Conservation (phyloP, 495 filamentous ascomycete species). For the Penicillium malachiteum region DNA sequence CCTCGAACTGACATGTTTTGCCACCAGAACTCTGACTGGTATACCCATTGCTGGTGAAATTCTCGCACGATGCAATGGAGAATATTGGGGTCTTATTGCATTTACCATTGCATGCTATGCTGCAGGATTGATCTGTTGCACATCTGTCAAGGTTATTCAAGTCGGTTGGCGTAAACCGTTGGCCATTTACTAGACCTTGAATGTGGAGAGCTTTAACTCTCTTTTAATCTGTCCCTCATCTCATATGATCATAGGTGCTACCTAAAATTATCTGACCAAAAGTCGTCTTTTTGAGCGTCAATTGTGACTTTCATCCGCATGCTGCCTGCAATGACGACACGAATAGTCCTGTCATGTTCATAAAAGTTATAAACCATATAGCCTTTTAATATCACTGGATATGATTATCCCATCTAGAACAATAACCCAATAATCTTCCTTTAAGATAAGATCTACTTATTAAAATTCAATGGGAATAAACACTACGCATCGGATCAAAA, state of each 20-base stretch:
- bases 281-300: not conserved
- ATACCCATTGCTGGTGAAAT: constrained; percentile 85
- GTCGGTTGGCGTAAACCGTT: constrained; percentile 63
- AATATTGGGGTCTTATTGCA: constrained; percentile 63
- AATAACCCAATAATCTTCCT: no score
- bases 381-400: no score
- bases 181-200: constrained; percentile 34
- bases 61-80: constrained; percentile 51
- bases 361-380: no score
- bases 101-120: constrained; percentile 67
- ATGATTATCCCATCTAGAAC: no score
- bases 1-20: constrained; percentile 21
- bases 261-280: not conserved
- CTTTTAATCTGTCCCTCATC: not conserved
- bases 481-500: no score
- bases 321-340: no score
- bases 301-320: not conserved
- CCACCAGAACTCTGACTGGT: constrained; percentile 65
- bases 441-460: no score
- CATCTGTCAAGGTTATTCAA: constrained; percentile 58
- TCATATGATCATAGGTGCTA: no score
- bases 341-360: no score
- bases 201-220: not conserved
- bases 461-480: no score
- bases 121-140: constrained; percentile 59